Evolutionary conservation across 768 basidiomycete genomes (phyloP).

Genomic region (Tylopilus vinaceipallidus): DNA sequence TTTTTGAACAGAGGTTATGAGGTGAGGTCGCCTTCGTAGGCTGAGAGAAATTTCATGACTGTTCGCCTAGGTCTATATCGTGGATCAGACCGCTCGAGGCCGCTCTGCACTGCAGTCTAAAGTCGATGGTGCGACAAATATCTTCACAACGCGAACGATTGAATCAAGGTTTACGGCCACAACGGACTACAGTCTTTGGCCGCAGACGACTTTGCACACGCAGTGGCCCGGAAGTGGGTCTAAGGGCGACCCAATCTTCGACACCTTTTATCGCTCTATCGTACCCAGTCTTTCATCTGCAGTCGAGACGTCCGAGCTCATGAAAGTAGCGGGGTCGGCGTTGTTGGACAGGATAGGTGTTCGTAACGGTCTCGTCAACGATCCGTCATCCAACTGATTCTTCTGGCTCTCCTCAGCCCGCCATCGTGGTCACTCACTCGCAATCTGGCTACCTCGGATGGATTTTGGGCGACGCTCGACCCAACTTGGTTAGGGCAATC

Average conservation of each 20-base stretch:
- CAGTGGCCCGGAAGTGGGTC: slow-evolving; percentile 56
- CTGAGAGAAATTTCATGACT: neutral
- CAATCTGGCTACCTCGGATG: slow-evolving; percentile 50
- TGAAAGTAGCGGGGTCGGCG: slow-evolving; percentile 40
- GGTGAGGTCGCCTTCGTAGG: slow-evolving; percentile 25
- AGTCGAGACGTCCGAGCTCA: slow-evolving; percentile 37
- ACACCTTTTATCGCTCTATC: slow-evolving; percentile 44
- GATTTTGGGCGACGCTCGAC: slow-evolving; percentile 47
- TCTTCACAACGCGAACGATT: slow-evolving; percentile 30
- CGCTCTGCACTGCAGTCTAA: slow-evolving; percentile 43
- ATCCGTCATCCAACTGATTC: slow-evolving; percentile 1
- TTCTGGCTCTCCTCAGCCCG: slow-evolving; percentile 33
- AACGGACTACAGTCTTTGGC: slow-evolving; percentile 41
- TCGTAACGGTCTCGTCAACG: slow-evolving; percentile 17
- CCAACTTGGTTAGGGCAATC: slow-evolving; percentile 44
- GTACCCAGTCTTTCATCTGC: slow-evolving; percentile 39
- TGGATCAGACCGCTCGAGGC: slow-evolving; percentile 46
- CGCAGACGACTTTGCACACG: slow-evolving; percentile 44
- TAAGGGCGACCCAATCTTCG: slow-evolving; percentile 43
- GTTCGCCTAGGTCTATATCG: slow-evolving; percentile 38
- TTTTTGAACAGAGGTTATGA: slow-evolving; percentile 50
- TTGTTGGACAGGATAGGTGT: slow-evolving; percentile 50
- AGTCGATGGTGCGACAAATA: slow-evolving; percentile 37
- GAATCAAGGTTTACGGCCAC: slow-evolving; percentile 47
- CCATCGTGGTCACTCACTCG: slow-evolving; percentile 49